A percentile compares a stretch with the other conserved stretches of the same genome.
Evolutionary conservation across 768 basidiomycete species (phyloP).

Genomic region (Pisolithus sp.): DNA sequence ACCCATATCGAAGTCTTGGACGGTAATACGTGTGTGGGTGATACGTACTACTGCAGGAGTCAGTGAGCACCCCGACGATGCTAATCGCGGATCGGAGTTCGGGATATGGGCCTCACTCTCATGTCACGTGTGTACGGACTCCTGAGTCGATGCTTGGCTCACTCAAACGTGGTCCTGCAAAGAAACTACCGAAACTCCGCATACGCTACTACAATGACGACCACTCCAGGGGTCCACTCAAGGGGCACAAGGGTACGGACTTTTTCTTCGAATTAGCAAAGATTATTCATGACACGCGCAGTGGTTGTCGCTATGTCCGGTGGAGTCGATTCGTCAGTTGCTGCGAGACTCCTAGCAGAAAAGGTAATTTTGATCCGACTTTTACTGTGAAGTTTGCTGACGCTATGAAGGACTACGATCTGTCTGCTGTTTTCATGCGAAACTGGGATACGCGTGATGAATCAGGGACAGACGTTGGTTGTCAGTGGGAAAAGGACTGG

Average conservation of each 20-base stretch:
- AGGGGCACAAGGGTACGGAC: constrained; percentile 23
- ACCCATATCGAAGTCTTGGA: not conserved
- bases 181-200: not conserved
- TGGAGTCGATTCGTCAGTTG: constrained; percentile 90
- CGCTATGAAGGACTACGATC: constrained; percentile 57
- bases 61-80: too few species aligned
- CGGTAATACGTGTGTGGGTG: not conserved
- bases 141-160: not conserved
- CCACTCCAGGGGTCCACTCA: constrained; percentile 11
- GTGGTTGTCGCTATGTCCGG: constrained; percentile 94
- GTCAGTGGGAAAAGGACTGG: constrained; percentile 96
- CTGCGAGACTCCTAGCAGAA: constrained; percentile 68
- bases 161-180: constrained; percentile 3
- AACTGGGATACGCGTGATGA: constrained; percentile 93
- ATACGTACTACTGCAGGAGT: too few species aligned
- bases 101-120: not conserved
- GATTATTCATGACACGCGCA: constrained; percentile 21
- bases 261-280: not conserved
- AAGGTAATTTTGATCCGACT: constrained; percentile 35
- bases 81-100: not conserved
- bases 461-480: constrained; percentile 69
- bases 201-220: constrained; percentile 13
- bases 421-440: constrained; percentile 90
- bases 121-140: not conserved
- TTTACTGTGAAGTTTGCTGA: not conserved